Conservation (phyloP, 495 filamentous ascomycete genomes). For the Saxispiralis lemnorum region DNA sequence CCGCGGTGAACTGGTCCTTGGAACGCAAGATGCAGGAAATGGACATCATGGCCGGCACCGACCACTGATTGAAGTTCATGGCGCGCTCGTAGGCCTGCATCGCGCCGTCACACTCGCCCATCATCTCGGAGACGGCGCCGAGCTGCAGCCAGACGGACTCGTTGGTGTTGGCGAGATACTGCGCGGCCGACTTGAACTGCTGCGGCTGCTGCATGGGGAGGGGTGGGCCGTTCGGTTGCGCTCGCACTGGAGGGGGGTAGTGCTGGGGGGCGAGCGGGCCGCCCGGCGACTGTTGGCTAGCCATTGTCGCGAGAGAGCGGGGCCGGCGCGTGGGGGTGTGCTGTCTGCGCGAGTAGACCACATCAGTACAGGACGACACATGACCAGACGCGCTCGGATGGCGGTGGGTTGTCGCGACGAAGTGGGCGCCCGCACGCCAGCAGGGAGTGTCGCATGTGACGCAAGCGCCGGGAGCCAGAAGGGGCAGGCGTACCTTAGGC, state of each 20-base stretch:
- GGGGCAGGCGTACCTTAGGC: too few relatives aligned
- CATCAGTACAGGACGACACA: too few relatives aligned
- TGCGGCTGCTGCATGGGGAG: slow-evolving; percentile 23
- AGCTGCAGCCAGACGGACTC: slow-evolving; percentile 89
- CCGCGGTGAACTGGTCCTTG: slow-evolving; percentile 84
- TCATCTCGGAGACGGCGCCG: slow-evolving; percentile 67
- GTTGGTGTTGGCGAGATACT: slow-evolving; percentile 49
- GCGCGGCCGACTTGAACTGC: slow-evolving; percentile 36
- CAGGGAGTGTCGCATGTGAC: too few relatives aligned
- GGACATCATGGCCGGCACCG: slow-evolving; percentile 85
- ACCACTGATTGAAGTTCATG: slow-evolving; percentile 70
- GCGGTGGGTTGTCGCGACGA: too few relatives aligned
- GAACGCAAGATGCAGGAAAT: slow-evolving; percentile 81
- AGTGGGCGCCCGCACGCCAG: too few relatives aligned
- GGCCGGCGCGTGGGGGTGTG: too few relatives aligned
- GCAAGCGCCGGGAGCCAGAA: too few relatives aligned
- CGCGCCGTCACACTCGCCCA: slow-evolving; percentile 77
- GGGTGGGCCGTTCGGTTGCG: neutral
- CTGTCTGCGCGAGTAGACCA: too few relatives aligned
- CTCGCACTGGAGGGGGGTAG: slow-evolving; percentile 7
- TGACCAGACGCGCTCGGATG: too few relatives aligned
- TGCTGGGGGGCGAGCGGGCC: slow-evolving; percentile 12
- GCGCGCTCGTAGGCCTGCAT: slow-evolving; percentile 79
- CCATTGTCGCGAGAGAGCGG: slow-evolving; percentile 3
- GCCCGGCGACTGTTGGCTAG: slow-evolving; percentile 11